These are phyloP conservation scores for Diaporthe vaccinii DNA, from an alignment of 2,329 filamentous ascomycete species.

Conservation along the genomic window DNA sequence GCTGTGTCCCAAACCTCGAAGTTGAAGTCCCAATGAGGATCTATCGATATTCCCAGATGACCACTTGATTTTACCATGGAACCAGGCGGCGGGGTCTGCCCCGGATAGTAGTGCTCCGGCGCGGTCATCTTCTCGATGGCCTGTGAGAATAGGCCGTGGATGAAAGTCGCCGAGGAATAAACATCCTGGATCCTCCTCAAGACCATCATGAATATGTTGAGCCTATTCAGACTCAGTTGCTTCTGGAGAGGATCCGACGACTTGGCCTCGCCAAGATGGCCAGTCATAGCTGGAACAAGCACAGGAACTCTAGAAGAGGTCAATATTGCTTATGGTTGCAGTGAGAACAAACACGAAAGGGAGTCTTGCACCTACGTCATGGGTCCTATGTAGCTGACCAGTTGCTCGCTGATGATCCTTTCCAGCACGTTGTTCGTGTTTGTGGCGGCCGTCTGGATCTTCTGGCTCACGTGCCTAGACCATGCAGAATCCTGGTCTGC, in stretches of 20 bases:
- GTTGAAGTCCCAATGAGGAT: neutral
- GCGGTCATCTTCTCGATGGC: neutral
- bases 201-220: conserved; percentile 1
- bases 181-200: neutral
- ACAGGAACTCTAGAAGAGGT: conserved; percentile 1
- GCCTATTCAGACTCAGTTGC: neutral
- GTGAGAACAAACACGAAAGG: neutral
- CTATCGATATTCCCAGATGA: neutral
- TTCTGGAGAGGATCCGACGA: neutral
- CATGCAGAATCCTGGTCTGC: neutral
- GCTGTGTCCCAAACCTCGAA: conserved; percentile 3
- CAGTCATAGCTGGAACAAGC: neutral
- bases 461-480: neutral
- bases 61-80: neutral
- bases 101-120: neutral
- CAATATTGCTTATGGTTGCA: neutral
- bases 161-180: neutral
- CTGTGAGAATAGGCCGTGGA: neutral
- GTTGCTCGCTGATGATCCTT: neutral
- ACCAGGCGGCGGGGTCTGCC: neutral
- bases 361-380: neutral
- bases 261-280: neutral
- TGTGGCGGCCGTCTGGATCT: neutral
- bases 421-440: neutral
- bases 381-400: neutral